Evolutionary conservation across 805 yeast genomes (phyloP).

Genomic region (Starmera amethionina): DNA sequence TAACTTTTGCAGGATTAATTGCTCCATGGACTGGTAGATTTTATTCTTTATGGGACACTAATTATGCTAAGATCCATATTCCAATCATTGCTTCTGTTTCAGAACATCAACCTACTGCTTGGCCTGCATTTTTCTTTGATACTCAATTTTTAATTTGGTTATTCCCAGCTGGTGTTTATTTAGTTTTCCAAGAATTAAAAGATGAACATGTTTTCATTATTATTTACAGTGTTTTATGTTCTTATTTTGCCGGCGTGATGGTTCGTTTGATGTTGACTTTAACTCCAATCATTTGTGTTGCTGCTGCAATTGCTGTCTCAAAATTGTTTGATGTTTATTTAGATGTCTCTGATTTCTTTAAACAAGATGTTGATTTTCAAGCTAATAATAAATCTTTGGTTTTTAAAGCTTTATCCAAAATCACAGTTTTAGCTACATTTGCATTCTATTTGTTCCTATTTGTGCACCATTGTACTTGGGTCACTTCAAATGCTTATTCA

Average conservation of each 20-base stretch:
- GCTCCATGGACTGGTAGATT: constrained; percentile 99
- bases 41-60: constrained; percentile 97
- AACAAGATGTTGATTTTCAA: constrained; percentile 11
- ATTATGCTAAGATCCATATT: constrained; percentile 93
- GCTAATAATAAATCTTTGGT: constrained; percentile 3
- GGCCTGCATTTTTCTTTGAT: constrained; percentile 98
- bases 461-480: constrained; percentile 96
- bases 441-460: constrained; percentile 66
- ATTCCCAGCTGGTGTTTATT: constrained; percentile 95
- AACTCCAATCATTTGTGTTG: constrained; percentile 92
- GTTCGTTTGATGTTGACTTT: constrained; percentile 93
- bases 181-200: constrained; percentile 79
- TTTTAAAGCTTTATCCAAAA: constrained; percentile 41
- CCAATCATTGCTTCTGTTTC: constrained; percentile 98
- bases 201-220: constrained; percentile 92
- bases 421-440: constrained; percentile 58
- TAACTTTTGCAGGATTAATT: constrained; percentile 86
- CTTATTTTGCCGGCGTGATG: constrained; percentile 99
- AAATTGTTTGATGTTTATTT: constrained; percentile 75
- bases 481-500: constrained; percentile 89
- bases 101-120: constrained; percentile 99
- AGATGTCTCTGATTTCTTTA: constrained; percentile 38
- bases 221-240: constrained; percentile 85
- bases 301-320: constrained; percentile 83
- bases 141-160: constrained; percentile 90